Conservation (phyloP, 805 yeast genomes). For the Yarrowia hollandica region DNA sequence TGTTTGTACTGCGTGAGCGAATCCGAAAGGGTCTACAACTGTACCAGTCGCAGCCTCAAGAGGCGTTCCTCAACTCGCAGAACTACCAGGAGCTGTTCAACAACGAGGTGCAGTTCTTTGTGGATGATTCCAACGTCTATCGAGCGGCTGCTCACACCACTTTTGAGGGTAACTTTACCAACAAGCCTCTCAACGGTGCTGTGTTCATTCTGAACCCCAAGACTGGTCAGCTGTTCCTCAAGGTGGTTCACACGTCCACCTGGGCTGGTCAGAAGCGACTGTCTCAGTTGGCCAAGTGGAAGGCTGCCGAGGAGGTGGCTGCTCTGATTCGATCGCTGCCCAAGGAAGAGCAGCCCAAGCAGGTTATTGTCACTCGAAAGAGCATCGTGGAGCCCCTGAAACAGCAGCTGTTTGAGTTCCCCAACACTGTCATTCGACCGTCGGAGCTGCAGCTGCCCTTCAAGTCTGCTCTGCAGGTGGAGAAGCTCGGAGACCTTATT, state of each 20-base stretch:
- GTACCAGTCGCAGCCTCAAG: constrained; percentile 91
- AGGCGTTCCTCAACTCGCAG: constrained; percentile 81
- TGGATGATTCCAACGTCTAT: constrained; percentile 93
- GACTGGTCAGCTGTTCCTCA: constrained; percentile 79
- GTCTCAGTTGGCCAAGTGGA: constrained; percentile 95
- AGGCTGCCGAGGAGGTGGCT: constrained; percentile 96
- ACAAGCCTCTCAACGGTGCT: constrained; percentile 92
- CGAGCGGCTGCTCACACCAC: constrained; percentile 90
- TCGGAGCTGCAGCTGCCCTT: constrained; percentile 90
- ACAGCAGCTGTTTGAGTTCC: constrained; percentile 96
- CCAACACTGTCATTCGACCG: constrained; percentile 83
- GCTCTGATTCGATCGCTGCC: constrained; percentile 87
- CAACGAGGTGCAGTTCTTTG: constrained; percentile 76
- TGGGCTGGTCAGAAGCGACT: constrained; percentile 97
- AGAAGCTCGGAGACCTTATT: constrained; percentile 74
- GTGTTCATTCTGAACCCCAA: constrained; percentile 86
- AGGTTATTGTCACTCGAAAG: constrained; percentile 83
- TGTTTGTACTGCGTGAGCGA: constrained; percentile 88
- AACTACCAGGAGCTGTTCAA: constrained; percentile 89
- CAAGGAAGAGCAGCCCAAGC: constrained; percentile 91
- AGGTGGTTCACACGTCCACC: constrained; percentile 87
- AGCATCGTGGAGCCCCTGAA: constrained; percentile 93
- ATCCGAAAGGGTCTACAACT: constrained; percentile 91
- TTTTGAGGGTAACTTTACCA: constrained; percentile 86
- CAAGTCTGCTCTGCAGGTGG: constrained; percentile 78